These are phyloP conservation scores for Verticillium zaregamsianum DNA, from an alignment of 2,329 filamentous ascomycete species.

Conservation along the genomic window DNA sequence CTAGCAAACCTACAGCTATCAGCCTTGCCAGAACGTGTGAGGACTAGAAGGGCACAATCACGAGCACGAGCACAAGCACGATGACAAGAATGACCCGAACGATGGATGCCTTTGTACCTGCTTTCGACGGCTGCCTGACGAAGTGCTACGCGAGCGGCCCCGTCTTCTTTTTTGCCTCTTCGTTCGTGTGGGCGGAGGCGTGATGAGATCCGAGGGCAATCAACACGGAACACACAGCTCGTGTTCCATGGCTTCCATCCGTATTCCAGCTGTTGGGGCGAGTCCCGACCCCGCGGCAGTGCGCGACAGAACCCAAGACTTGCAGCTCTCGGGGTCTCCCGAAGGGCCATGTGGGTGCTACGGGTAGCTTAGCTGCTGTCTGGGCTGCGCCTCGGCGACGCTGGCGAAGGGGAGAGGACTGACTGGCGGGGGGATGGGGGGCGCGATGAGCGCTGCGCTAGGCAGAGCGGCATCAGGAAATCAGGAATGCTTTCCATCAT, in stretches of 20 bases:
- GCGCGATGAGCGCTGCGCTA: background rate
- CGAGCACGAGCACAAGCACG: background rate
- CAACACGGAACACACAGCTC: background rate
- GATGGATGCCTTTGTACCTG: background rate
- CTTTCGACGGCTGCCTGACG: background rate
- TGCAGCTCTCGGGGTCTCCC: background rate
- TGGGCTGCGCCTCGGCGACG: background rate
- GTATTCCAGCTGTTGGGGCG: background rate
- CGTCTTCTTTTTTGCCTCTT: background rate
- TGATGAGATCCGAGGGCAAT: background rate
- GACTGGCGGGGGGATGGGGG: no score
- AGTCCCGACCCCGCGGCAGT: background rate
- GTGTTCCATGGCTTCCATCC: background rate
- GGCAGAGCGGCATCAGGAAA: background rate
- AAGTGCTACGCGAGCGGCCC: background rate
- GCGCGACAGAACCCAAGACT: background rate
- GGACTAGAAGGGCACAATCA: background rate
- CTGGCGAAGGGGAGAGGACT: no score
- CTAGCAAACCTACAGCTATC: background rate
- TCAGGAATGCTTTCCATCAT: no score
- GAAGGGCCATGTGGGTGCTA: background rate
- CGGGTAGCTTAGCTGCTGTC: background rate
- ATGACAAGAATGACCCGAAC: background rate
- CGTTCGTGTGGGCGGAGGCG: background rate
- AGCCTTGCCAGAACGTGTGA: background rate